Base-by-base conservation (phyloP, 768 basidiomycete genomes). In the button mushroom (Agaricus bisporus) region DNA sequence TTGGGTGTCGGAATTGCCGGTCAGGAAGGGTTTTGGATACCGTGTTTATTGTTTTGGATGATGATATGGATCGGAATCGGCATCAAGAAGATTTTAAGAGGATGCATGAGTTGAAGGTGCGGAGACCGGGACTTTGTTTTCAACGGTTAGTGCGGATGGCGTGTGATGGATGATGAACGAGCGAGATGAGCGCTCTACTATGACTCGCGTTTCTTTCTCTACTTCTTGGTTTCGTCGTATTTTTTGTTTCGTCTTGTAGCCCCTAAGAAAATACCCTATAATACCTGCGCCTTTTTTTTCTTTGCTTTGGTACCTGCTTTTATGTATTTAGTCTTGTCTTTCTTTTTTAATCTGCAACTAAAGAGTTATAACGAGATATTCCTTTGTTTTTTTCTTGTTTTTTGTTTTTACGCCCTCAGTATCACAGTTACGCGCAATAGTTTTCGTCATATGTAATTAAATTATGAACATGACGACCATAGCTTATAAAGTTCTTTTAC, bases 61-160 rank as follows among this genome's bases (percentile, higher is more conserved):
- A 54, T 35, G 53, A 54, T 36, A 60, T 63, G 60, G 57, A 61
- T 14, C 52, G 60, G 22, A 47, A 52, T 14, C 46, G 59, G 32
- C 54, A 44, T 36, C 53, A 48, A 18, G 45, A 48, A 28, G 53
- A 54, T 29, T 54, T 54, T 20, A 41, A 35, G 26, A 39, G 53
- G 18, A 54, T 54, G 53, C 53, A 54, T 28, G 47, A 42, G 17
- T 18, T 54, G 14, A 54, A 54, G 28, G 53, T 37, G 6, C 46
- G 32, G 22, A 28, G 53, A 18, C 53, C 46, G 1, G 47, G 46
- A 9, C 53, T 54, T 18, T 54, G 46, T 26, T 54, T 54, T 45
- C 53, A 54, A 11, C 53, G 53, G 4, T 26, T 54, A 10, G 53
- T 54, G 12, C 38, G 53, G 18, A 47, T 54, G 26, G 46, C 41